phyloP scores from a whole-genome alignment of 2,329 filamentous ascomycete species.

The Arthrobotrys sinensis region DNA sequence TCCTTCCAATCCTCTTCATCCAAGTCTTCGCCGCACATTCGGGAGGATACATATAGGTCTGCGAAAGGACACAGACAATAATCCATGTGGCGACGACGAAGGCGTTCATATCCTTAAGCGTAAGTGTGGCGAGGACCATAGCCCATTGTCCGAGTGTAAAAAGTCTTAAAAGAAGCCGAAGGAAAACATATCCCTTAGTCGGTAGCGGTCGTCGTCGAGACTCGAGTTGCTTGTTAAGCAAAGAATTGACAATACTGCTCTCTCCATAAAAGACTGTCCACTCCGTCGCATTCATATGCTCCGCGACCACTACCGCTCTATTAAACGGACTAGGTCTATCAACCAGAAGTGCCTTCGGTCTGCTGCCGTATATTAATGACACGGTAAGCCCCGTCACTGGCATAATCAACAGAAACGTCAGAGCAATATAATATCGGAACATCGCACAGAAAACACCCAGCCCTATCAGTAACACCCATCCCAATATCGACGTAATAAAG shows the following conservation, averaged over 20 bases:
- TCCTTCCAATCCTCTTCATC: conserved; percentile 46
- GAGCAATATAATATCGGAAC: conserved; percentile 43
- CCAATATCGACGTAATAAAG: conserved; percentile 32
- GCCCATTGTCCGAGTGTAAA: conserved; percentile 44
- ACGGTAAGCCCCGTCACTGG: conserved; percentile 33
- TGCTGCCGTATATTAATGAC: conserved; percentile 42
- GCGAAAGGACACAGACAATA: conserved; percentile 42
- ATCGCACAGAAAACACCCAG: conserved; percentile 37
- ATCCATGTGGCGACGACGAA: conserved; percentile 46
- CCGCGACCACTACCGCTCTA: conserved; percentile 40
- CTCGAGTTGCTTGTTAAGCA: conserved; percentile 53
- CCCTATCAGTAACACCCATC: conserved; percentile 32
- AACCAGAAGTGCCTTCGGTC: conserved; percentile 40
- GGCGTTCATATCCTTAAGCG: conserved; percentile 48
- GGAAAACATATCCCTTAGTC: neutral
- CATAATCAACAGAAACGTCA: conserved; percentile 40
- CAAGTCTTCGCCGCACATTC: conserved; percentile 31
- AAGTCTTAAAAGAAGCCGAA: conserved; percentile 30
- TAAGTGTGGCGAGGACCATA: conserved; percentile 39
- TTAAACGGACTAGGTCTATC: conserved; percentile 40
- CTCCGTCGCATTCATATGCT: conserved; percentile 54
- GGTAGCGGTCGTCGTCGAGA: conserved; percentile 29
- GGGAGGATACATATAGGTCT: conserved; percentile 30
- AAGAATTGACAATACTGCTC: conserved; percentile 48
- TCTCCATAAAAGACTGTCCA: conserved; percentile 56